Conservation (phyloP, 768 basidiomycete genomes). For the Lactarius evosmus region DNA sequence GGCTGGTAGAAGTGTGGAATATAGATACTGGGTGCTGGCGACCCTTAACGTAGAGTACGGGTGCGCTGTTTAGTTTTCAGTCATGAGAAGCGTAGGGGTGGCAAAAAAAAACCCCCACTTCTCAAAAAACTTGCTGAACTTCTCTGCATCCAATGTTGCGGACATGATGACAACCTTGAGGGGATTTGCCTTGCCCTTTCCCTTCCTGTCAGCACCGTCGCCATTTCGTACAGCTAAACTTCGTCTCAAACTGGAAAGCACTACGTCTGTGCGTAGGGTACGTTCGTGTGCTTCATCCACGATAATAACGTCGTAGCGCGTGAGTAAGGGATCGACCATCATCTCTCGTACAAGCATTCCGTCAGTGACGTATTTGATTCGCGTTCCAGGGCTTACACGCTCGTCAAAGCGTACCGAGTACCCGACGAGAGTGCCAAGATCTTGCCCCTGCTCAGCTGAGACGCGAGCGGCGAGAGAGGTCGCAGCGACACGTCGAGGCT, state of each 20-base stretch:
- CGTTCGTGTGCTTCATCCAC: conserved; percentile 98
- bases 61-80: conserved; percentile 52
- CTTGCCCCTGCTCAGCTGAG: conserved; percentile 71
- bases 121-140: conserved; percentile 85
- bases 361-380: conserved; percentile 95
- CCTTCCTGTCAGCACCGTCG: conserved; percentile 39
- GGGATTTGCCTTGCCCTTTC: conserved; percentile 50
- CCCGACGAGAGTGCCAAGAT: conserved; percentile 77
- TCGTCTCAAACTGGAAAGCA: conserved; percentile 85
- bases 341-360: conserved; percentile 97
- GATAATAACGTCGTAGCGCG: conserved; percentile 81
- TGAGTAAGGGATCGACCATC: conserved; percentile 70
- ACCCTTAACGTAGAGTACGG: conserved; percentile 87
- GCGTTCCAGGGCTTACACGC: conserved; percentile 60
- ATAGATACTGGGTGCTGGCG: conserved; percentile 89
- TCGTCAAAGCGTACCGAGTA: conserved; percentile 98
- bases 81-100: neutral
- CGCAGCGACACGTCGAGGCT: conserved; percentile 93
- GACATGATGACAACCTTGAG: conserved; percentile 97
- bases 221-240: conserved; percentile 69
- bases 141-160: conserved; percentile 94
- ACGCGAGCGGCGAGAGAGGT: conserved; percentile 92
- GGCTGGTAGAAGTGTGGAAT: conserved; percentile 69
- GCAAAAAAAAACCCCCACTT: conserved; percentile 56
- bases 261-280: conserved; percentile 87